Conservation (phyloP, 169 alveolate genomes). For the Eimeria praecox region DNA sequence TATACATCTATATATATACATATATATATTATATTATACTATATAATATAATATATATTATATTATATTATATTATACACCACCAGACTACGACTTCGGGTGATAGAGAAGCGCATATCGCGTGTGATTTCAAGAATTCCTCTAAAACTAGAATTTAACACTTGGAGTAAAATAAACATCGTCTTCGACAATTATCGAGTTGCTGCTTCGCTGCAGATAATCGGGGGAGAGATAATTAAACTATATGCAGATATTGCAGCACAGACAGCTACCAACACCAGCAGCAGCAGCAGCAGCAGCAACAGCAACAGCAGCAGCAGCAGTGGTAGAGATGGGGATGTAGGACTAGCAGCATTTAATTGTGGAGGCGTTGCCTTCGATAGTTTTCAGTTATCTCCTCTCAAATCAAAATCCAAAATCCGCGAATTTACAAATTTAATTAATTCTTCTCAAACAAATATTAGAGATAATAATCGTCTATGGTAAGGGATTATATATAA, state of each 20-base stretch:
- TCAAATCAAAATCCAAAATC: not conserved
- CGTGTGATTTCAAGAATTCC: slow-evolving; percentile 33
- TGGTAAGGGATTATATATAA: too few species aligned
- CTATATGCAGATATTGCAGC: slow-evolving; percentile 9
- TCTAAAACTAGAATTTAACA: slow-evolving; percentile 25
- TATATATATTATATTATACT: too few species aligned
- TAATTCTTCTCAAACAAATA: too few species aligned
- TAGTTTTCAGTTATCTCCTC: slow-evolving; percentile 81
- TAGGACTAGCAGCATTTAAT: slow-evolving; percentile 84
- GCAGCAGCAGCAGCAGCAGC: slow-evolving; percentile 25
- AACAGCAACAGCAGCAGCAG: slow-evolving; percentile 3
- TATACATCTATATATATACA: too few species aligned
- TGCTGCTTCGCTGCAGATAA: not conserved
- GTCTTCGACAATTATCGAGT: slow-evolving; percentile 83
- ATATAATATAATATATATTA: not conserved
- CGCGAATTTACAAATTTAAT: not conserved
- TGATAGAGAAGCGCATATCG: slow-evolving; percentile 34
- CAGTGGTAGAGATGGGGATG: slow-evolving; percentile 79
- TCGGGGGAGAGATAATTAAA: slow-evolving; percentile 41
- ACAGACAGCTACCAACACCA: too few species aligned
- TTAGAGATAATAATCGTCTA: too few species aligned
- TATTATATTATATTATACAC: not conserved
- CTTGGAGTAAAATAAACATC: slow-evolving; percentile 83
- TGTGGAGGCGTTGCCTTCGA: slow-evolving; percentile 87
- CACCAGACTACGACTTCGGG: slow-evolving; percentile 45